Conservation (phyloP, 257 asterid genomes). For the Nicotiana otophora region DNA sequence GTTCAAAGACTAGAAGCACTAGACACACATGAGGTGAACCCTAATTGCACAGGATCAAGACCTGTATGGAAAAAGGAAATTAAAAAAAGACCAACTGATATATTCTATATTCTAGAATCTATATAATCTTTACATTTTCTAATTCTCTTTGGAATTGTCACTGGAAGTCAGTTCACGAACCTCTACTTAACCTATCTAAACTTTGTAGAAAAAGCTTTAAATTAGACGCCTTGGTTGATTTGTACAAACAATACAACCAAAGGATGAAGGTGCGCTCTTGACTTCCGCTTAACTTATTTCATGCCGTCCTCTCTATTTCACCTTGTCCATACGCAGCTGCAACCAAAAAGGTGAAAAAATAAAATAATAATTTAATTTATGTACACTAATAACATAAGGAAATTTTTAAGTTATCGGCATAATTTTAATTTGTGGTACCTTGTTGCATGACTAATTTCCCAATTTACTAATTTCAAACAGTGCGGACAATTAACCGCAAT, state of each 20-base stretch:
- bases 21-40: not conserved
- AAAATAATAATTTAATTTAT: not conserved
- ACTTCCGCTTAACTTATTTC: conserved; percentile 6
- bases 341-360: not conserved
- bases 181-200: not conserved
- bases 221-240: not conserved
- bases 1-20: not conserved
- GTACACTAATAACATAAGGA: not conserved
- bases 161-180: conserved; percentile 23
- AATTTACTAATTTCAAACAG: too few species aligned
- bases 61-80: not conserved
- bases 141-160: not conserved
- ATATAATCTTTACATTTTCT: not conserved
- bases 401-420: not conserved
- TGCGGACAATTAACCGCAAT: not conserved
- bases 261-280: conserved; percentile 17
- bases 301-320: not conserved
- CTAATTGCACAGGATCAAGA: not conserved
- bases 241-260: not conserved
- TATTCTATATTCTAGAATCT: not conserved
- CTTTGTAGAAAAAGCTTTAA: not conserved
- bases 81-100: too few species aligned
- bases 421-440: not conserved
- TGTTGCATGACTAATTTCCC: not conserved
- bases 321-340: not conserved